Conservation (phyloP, 805 yeast genomes). For the Yarrowia porcina region DNA sequence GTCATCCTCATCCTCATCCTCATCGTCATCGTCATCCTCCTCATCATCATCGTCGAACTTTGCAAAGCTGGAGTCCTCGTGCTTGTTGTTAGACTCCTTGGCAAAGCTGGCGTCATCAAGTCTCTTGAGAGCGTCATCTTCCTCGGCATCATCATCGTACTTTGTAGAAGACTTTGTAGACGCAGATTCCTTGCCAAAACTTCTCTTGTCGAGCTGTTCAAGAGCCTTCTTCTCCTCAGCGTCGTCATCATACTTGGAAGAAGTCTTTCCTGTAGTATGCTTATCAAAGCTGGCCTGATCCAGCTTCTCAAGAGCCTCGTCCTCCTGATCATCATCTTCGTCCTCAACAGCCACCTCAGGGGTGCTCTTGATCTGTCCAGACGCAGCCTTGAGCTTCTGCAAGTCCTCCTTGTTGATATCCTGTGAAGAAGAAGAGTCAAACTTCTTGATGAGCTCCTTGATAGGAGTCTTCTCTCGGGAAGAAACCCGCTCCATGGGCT, state of each 20-base stretch:
- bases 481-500: constrained; percentile 4
- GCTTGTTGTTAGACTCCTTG: too few relatives aligned
- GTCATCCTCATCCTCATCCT: constrained; percentile 25
- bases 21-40: constrained; percentile 20
- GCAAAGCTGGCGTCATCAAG: neutral
- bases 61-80: neutral
- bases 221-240: constrained; percentile 4
- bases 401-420: constrained; percentile 7
- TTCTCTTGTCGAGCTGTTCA: neutral
- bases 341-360: constrained; percentile 15
- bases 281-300: neutral
- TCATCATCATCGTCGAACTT: neutral
- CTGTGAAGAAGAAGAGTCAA: constrained; percentile 13
- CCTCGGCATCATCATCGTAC: constrained; percentile 5
- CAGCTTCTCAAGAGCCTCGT: constrained; percentile 22
- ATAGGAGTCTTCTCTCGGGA: neutral
- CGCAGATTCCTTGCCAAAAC: neutral
- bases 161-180: neutral
- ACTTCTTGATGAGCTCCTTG: constrained; percentile 23
- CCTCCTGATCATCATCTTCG: constrained; percentile 25
- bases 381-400: constrained; percentile 18
- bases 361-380: neutral
- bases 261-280: neutral
- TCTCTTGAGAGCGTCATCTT: neutral
- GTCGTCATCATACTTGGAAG: neutral